phyloP scores from a whole-genome alignment of 352 stramenopile genomes.

The Globisporangium echinulatum region DNA sequence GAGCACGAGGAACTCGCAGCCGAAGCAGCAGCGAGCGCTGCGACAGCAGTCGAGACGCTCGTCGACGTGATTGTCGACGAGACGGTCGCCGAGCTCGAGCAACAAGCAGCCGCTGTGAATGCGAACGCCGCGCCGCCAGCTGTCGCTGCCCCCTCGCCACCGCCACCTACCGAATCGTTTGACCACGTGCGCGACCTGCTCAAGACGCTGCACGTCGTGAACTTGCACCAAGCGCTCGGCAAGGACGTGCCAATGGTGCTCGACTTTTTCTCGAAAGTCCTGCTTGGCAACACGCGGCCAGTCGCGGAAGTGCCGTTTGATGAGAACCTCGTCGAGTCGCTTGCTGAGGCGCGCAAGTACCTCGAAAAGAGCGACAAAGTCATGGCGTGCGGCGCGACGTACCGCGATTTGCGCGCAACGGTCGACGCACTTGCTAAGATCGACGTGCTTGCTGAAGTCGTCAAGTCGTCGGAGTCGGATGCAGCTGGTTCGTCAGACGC shows the following conservation, averaged over 20 bases:
- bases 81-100: background rate
- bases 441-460: conserved; percentile 14
- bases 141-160: background rate
- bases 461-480: conserved; percentile 4
- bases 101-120: conserved; percentile 3
- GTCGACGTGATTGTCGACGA: conserved; percentile 4
- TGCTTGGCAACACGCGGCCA: conserved; percentile 74
- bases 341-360: conserved; percentile 76
- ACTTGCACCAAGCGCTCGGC: conserved; percentile 57
- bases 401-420: conserved; percentile 46
- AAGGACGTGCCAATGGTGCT: conserved; percentile 78
- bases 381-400: conserved; percentile 70
- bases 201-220: conserved; percentile 76
- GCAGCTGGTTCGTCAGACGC: conserved; percentile 28
- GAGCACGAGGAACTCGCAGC: conserved; percentile 9
- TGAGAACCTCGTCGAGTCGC: conserved; percentile 72
- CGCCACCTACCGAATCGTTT: conserved; percentile 23
- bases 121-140: conserved; percentile 9
- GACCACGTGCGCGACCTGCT: conserved; percentile 57
- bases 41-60: conserved; percentile 12
- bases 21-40: conserved; percentile 1
- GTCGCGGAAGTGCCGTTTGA: conserved; percentile 70
- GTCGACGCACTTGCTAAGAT: conserved; percentile 43
- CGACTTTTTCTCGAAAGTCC: conserved; percentile 80
- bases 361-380: conserved; percentile 57